phyloP scores from a whole-genome alignment of 306 rosid genomes.

The Begonia masoniana region DNA sequence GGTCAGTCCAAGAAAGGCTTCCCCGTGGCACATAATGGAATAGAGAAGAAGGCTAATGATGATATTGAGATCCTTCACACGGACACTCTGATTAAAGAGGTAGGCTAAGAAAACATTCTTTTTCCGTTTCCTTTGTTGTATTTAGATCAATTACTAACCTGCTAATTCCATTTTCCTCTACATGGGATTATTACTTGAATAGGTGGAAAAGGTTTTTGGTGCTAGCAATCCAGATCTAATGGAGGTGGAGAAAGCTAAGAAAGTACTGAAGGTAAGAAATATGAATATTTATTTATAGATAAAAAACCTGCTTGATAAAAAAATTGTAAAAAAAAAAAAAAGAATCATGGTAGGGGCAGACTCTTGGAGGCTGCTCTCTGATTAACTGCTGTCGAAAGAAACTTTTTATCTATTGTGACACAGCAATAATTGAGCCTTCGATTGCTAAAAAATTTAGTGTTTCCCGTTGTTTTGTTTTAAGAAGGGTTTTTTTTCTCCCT shows the following conservation, averaged over 20 bases:
- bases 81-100: slow-evolving; percentile 80
- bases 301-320: too few relatives aligned
- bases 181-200: slow-evolving; percentile 10
- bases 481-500: too few relatives aligned
- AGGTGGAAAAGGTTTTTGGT: slow-evolving; percentile 73
- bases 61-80: slow-evolving; percentile 76
- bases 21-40: slow-evolving; percentile 52
- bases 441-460: too few relatives aligned
- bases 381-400: too few relatives aligned
- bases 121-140: too few relatives aligned
- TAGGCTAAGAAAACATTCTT: slow-evolving; percentile 8
- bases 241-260: slow-evolving; percentile 76
- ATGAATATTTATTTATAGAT: not conserved
- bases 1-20: slow-evolving; percentile 41
- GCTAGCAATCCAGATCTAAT: slow-evolving; percentile 47
- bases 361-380: too few relatives aligned
- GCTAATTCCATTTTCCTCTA: not conserved
- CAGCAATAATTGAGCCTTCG: too few relatives aligned
- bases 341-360: too few relatives aligned
- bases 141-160: too few relatives aligned
- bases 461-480: too few relatives aligned
- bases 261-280: slow-evolving; percentile 51
- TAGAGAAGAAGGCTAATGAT: slow-evolving; percentile 36
- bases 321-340: too few relatives aligned
- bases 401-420: too few relatives aligned